Evolutionary conservation across 2,329 filamentous ascomycete genomes (phyloP).

Genomic region (Hymenoscyphus fructigenus): DNA sequence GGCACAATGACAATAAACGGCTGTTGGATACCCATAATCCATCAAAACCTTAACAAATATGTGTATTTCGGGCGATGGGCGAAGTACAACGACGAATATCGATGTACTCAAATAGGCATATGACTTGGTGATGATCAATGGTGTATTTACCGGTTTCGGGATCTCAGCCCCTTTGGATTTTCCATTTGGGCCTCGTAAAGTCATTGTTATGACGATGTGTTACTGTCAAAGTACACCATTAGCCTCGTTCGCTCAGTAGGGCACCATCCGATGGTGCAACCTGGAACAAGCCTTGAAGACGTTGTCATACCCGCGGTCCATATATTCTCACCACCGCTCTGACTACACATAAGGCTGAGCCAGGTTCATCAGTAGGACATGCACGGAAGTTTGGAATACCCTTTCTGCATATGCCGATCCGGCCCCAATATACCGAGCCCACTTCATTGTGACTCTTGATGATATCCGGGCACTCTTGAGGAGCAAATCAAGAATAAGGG

Average conservation of each 20-base stretch:
- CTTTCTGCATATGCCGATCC: neutral
- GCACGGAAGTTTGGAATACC: neutral
- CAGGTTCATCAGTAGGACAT: neutral
- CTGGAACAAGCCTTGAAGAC: neutral
- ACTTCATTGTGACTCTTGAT: neutral
- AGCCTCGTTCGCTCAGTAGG: neutral
- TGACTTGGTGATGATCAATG: neutral
- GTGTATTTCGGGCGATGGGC: neutral
- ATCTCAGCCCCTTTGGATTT: neutral
- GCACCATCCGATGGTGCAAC: neutral
- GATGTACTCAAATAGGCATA: neutral
- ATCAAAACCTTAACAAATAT: neutral
- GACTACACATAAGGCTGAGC: neutral
- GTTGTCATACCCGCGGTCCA: neutral
- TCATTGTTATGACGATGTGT: neutral
- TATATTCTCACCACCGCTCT: neutral
- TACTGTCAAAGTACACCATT: neutral
- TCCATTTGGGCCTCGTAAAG: neutral
- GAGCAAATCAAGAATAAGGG: neutral
- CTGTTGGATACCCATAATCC: neutral
- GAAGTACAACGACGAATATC: neutral
- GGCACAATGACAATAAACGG: neutral
- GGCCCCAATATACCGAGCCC: neutral
- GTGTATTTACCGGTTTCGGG: neutral
- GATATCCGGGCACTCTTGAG: neutral